Base-by-base conservation (phyloP, 352 stramenopile species). In the Phytophthora ohioensis region DNA sequence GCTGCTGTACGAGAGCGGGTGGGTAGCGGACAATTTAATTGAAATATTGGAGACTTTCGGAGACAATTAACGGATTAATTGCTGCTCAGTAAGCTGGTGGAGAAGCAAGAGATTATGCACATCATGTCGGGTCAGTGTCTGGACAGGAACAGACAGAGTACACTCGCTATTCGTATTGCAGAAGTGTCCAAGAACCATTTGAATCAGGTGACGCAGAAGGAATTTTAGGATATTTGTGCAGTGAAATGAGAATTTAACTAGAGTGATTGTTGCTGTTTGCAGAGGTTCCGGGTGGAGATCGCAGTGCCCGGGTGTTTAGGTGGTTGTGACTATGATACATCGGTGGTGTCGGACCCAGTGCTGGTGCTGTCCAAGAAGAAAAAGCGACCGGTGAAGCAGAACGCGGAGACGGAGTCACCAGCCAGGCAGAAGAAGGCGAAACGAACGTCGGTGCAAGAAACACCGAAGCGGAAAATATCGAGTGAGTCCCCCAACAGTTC, bases 181-280 rank as follows among this genome's bases (percentile, higher is more conserved):
- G 83, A 94, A 48, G 87, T 94, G 5, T 94, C 87, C 38, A 94
- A 94, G 72, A 94, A 94, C 67, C 84, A 94, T 48, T 75, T 91
- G 57, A 94, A 94, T 73, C 84, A 92, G 84, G 84, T 92, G 64
- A 35, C 7, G 7, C 43, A 12, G 49, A 4, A 53, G 7, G 31
- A 39, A 43, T 10, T 15, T 7, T 6, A 11, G 13, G 12, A 27
- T 13, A 45, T 3, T 27, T 11, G n/a, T 27, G 31, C 9, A 8
- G 5, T 21, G 31, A 38, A 10, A 35, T 55, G 30, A 27, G 42
- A 3, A 41, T 15, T 32, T 57, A 52, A 45, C 57, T 27, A 58
- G 9, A 61, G 35, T 45, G n/a, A 42, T 54, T 43, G 3, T 57
- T 34, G 27, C 11, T 45, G 38, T 61, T 45, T 45, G 27, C 35